Evolutionary conservation across 805 yeast species (phyloP).

Genomic region (Metschnikowia vanudenii): DNA sequence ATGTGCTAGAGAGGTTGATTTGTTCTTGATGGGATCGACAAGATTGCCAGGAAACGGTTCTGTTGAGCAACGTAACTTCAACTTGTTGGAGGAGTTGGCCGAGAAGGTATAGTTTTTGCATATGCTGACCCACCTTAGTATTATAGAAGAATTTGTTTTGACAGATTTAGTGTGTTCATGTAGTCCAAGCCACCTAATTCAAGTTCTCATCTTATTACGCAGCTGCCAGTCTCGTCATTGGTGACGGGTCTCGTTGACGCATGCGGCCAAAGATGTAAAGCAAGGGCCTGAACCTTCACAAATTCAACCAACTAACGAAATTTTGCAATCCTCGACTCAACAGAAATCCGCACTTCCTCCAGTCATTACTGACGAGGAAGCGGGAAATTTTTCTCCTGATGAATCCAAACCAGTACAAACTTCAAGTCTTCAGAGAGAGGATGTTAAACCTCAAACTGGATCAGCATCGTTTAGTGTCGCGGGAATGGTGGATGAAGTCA

Average conservation of each 20-base stretch:
- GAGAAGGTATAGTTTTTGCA: too few species aligned
- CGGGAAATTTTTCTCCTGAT: neutral
- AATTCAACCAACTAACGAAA: neutral
- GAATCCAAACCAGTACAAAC: neutral
- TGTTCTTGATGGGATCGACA: constrained; percentile 71
- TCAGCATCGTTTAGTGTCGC: constrained; percentile 1
- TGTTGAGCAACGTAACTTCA: constrained; percentile 80
- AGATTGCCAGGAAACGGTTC: constrained; percentile 93
- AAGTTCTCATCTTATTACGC: too few species aligned
- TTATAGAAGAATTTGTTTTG: too few species aligned
- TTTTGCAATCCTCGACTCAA: neutral
- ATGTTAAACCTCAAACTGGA: constrained; percentile 1
- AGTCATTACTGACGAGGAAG: neutral
- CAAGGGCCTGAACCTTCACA: neutral
- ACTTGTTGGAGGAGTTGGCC: constrained; percentile 73
- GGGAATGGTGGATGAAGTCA: constrained; percentile 22
- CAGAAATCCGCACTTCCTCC: neutral
- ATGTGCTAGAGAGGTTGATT: constrained; percentile 93
- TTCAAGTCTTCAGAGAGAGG: neutral
- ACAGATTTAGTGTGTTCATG: too few species aligned
- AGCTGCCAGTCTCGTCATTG: constrained; percentile 8
- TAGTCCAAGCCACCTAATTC: too few species aligned
- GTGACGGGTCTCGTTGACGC: constrained; percentile 5
- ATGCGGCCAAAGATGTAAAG: neutral
- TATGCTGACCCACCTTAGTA: too few species aligned